Percentiles rank a stretch among this genome's conserved stretches.
Conservation (phyloP, 2,329 filamentous ascomycete species). For the Arachnomyces sp. region DNA sequence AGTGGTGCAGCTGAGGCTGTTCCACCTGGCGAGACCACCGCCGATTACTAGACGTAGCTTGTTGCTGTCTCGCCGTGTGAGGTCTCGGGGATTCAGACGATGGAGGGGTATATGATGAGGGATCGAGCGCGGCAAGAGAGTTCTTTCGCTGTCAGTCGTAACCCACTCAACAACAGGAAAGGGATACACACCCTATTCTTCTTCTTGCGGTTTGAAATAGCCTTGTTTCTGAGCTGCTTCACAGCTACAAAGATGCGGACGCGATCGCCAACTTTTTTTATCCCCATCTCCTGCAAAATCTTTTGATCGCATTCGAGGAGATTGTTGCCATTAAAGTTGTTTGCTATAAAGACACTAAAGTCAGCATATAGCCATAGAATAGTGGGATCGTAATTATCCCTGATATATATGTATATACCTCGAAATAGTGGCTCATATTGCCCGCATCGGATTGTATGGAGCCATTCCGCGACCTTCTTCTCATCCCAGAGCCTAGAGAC, state of each 20-base stretch:
- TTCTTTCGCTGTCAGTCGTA: slow-evolving; percentile 48
- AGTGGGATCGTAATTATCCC: slow-evolving; percentile 1
- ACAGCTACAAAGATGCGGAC: slow-evolving; percentile 83
- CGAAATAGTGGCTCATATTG: slow-evolving; percentile 88
- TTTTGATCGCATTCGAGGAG: slow-evolving; percentile 94
- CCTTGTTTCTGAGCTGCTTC: slow-evolving; percentile 70
- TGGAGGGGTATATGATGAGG: slow-evolving; percentile 49
- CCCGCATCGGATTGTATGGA: slow-evolving; percentile 81
- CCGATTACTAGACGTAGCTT: slow-evolving; percentile 46
- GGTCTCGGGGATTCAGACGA: slow-evolving; percentile 59
- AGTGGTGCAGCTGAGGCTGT: slow-evolving; percentile 27
- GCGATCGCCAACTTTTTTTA: slow-evolving; percentile 94
- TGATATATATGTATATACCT: slow-evolving; percentile 33
- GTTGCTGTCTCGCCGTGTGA: slow-evolving; percentile 45
- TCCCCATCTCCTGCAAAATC: slow-evolving; percentile 93
- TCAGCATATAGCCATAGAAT: slow-evolving; percentile 12
- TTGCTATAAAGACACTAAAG: slow-evolving; percentile 41
- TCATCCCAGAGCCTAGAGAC: slow-evolving; percentile 67
- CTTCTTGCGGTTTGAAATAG: slow-evolving; percentile 69
- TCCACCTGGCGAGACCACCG: slow-evolving; percentile 49
- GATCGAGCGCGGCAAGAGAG: slow-evolving; percentile 73
- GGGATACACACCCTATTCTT: slow-evolving; percentile 63
- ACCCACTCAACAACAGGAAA: not conserved
- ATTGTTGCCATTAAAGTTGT: slow-evolving; percentile 97
- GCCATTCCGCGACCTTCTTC: slow-evolving; percentile 81